Evolutionary conservation across 306 rosid species (phyloP).

Genomic region (Calophaca sinica): DNA sequence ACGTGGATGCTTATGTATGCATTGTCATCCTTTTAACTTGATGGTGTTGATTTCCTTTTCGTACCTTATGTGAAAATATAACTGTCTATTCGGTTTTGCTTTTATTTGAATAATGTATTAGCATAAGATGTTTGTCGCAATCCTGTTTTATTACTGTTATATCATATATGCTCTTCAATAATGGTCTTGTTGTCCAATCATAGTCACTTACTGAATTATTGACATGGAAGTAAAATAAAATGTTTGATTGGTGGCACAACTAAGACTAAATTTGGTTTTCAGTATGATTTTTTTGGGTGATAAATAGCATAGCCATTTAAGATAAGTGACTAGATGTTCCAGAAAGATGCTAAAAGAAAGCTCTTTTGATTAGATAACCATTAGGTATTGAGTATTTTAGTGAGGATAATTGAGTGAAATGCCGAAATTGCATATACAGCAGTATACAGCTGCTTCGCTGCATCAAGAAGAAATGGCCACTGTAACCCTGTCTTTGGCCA

Average conservation of each 20-base stretch:
- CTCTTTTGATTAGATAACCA: constrained; percentile 16
- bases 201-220: constrained; percentile 30
- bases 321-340: constrained; percentile 21
- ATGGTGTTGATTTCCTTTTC: constrained; percentile 7
- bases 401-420: constrained; percentile 18
- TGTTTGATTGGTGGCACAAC: constrained; percentile 13
- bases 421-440: background rate
- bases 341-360: constrained; percentile 7
- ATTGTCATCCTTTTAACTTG: constrained; percentile 21
- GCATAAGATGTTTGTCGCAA: constrained; percentile 2
- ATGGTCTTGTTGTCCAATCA: constrained; percentile 19
- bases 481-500: background rate
- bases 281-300: constrained; percentile 20
- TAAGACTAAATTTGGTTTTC: background rate
- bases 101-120: constrained; percentile 27
- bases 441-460: background rate
- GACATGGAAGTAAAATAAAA: constrained; percentile 13
- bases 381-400: constrained; percentile 3
- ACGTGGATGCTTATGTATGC: constrained; percentile 62
- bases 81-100: constrained; percentile 17
- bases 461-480: constrained; percentile 17
- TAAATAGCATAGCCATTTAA: constrained; percentile 13
- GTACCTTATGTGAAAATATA: background rate
- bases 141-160: constrained; percentile 15
- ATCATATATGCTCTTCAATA: background rate